A percentile compares a stretch with the other conserved stretches of the same genome.
Conservation (phyloP, 345 rosid genomes). For the Aquilaria malaccensis region DNA sequence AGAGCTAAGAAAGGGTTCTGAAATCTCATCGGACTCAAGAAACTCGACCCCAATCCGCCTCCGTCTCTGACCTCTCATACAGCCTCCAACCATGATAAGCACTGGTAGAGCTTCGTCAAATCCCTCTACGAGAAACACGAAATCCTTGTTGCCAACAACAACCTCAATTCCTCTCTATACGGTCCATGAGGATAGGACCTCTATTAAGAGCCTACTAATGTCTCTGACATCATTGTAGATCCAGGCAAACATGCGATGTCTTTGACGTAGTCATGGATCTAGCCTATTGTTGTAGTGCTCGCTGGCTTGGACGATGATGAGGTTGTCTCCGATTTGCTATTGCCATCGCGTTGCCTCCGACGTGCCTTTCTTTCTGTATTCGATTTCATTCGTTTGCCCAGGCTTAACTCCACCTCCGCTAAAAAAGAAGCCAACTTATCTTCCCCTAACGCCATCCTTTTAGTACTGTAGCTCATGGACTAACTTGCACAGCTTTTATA, state of each 20-base stretch:
- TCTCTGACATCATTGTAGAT: slow-evolving; percentile 18
- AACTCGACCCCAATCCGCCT: slow-evolving; percentile 27
- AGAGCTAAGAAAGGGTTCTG: slow-evolving; percentile 81
- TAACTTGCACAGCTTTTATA: too few relatives aligned
- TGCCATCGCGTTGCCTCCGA: too few relatives aligned
- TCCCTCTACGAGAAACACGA: slow-evolving; percentile 45
- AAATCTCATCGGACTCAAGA: slow-evolving; percentile 60
- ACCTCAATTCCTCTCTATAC: slow-evolving; percentile 6
- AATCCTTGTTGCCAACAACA: background rate
- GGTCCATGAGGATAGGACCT: slow-evolving; percentile 9
- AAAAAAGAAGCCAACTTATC: too few relatives aligned
- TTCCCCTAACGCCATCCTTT: too few relatives aligned
- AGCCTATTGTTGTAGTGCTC: too few relatives aligned
- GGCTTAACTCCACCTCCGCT: too few relatives aligned
- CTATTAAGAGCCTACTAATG: slow-evolving; percentile 5
- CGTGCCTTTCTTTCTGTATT: too few relatives aligned
- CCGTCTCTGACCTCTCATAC: slow-evolving; percentile 9
- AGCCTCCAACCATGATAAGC: slow-evolving; percentile 36
- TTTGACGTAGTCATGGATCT: too few relatives aligned
- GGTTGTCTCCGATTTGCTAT: too few relatives aligned
- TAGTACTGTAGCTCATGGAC: too few relatives aligned
- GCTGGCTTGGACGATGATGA: too few relatives aligned
- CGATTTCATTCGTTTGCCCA: too few relatives aligned
- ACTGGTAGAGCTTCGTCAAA: slow-evolving; percentile 84
- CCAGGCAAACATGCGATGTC: slow-evolving; percentile 47